Evolutionary conservation across 2,329 filamentous ascomycete species (phyloP).

Genomic region (Fusarium burgessii): DNA sequence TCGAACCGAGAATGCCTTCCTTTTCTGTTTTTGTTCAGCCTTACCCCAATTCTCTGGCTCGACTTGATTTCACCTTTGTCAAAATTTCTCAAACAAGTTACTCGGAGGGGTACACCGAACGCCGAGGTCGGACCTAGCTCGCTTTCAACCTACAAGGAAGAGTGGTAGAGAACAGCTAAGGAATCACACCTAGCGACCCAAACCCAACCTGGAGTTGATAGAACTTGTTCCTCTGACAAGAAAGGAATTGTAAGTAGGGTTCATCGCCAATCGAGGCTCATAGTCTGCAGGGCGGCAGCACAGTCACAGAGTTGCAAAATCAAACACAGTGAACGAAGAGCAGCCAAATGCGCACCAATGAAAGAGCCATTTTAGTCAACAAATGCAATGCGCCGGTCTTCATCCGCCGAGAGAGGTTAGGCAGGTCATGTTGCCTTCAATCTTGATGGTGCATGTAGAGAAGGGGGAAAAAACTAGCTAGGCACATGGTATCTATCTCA

Average conservation of each 20-base stretch:
- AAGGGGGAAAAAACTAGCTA: neutral
- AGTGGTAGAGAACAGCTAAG: conserved; percentile 6
- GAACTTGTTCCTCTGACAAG: conserved; percentile 6
- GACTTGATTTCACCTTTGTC: conserved; percentile 24
- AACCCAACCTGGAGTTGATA: conserved; percentile 3
- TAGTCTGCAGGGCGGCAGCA: conserved; percentile 12
- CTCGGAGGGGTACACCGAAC: conserved; percentile 42
- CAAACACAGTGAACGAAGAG: conserved; percentile 27
- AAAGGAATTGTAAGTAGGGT: conserved; percentile 14
- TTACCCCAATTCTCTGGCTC: conserved; percentile 32
- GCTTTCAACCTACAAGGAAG: conserved; percentile 2
- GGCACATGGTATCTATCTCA: neutral
- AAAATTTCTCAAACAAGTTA: conserved; percentile 15
- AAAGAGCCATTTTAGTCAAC: conserved; percentile 39
- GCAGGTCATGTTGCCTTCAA: conserved; percentile 30
- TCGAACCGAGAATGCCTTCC: conserved; percentile 29
- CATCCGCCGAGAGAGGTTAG: conserved; percentile 32
- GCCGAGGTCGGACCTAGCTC: conserved; percentile 45
- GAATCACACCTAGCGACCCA: conserved; percentile 25
- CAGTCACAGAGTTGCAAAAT: conserved; percentile 8
- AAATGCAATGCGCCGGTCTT: conserved; percentile 35
- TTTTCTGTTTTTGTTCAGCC: conserved; percentile 40
- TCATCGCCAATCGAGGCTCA: conserved; percentile 15
- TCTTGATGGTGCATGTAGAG: neutral
- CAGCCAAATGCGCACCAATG: conserved; percentile 47